Evolutionary conservation across 2,329 filamentous ascomycete species (phyloP).

Genomic region (Sclerotinia nivalis): DNA sequence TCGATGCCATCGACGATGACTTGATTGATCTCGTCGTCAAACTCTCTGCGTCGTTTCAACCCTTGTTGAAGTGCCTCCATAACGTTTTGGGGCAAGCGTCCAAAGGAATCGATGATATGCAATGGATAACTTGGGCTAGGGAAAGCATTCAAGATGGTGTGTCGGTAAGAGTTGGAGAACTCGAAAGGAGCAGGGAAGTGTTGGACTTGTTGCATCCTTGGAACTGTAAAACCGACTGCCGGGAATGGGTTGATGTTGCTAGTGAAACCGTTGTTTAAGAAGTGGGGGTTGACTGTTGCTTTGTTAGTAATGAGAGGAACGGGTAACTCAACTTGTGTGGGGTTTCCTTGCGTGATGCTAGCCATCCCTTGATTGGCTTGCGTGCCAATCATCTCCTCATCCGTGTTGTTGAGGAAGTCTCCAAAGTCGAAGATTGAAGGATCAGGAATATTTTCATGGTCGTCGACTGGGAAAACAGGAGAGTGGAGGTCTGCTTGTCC

Average conservation of each 20-base stretch:
- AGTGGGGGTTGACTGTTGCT: neutral
- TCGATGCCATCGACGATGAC: neutral
- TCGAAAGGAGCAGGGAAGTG: neutral
- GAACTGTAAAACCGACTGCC: neutral
- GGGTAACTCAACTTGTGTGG: slow-evolving; percentile 16
- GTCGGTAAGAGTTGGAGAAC: slow-evolving; percentile 21
- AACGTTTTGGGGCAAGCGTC: slow-evolving; percentile 8
- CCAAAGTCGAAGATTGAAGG: neutral
- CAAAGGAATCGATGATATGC: slow-evolving; percentile 30
- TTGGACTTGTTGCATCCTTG: neutral
- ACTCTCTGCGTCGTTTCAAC: slow-evolving; percentile 5
- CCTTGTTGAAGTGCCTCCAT: slow-evolving; percentile 7
- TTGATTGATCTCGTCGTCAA: neutral
- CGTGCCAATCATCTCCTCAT: neutral
- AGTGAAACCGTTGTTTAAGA: neutral
- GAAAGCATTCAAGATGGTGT: slow-evolving; percentile 31
- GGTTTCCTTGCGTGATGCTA: neutral
- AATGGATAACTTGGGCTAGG: slow-evolving; percentile 28
- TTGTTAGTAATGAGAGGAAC: slow-evolving; percentile 7
- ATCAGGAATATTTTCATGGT: neutral
- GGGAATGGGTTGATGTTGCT: neutral
- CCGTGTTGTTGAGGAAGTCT: neutral
- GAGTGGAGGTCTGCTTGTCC: neutral
- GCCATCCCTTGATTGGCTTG: neutral
- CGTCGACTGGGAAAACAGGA: neutral